Conservation (phyloP, 345 rosid genomes). For the Kernera saxatilis region DNA sequence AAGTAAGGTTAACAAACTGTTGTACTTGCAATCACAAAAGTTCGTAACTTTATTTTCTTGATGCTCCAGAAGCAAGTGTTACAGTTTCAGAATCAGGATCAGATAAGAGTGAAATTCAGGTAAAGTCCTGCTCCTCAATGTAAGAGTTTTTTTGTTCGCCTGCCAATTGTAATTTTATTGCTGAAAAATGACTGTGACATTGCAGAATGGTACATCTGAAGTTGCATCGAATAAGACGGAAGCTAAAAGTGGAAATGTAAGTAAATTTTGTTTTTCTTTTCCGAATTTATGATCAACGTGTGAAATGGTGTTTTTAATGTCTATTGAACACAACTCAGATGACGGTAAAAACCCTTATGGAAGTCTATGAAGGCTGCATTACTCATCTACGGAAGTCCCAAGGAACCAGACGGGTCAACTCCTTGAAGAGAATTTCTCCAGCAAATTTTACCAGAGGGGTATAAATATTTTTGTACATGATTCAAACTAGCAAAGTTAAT, state of each 20-base stretch:
- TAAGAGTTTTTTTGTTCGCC: neutral
- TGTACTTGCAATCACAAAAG: neutral
- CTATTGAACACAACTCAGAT: slow-evolving; percentile 38
- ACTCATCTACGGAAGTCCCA: slow-evolving; percentile 58
- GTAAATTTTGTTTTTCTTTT: slow-evolving; percentile 13
- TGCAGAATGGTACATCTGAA: slow-evolving; percentile 33
- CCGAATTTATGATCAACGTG: neutral
- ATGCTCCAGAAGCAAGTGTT: slow-evolving; percentile 46
- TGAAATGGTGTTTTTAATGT: neutral
- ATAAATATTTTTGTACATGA: neutral
- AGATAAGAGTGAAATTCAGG: slow-evolving; percentile 51
- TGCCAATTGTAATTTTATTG: slow-evolving; percentile 14
- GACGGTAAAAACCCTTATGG: slow-evolving; percentile 65
- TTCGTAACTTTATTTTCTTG: slow-evolving; percentile 10
- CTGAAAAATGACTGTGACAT: slow-evolving; percentile 1
- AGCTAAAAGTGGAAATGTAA: slow-evolving; percentile 51
- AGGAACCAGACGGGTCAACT: slow-evolving; percentile 49
- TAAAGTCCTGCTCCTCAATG: slow-evolving; percentile 18
- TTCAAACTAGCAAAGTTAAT: neutral
- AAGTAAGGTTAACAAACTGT: neutral
- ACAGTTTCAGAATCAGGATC: slow-evolving; percentile 43
- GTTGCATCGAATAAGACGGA: slow-evolving; percentile 28
- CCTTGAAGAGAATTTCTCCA: slow-evolving; percentile 74
- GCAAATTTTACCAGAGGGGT: slow-evolving; percentile 93
- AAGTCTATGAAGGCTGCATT: slow-evolving; percentile 65